Conservation (phyloP, 2,329 filamentous ascomycete species). For the Ophiosphaerella narmari region DNA sequence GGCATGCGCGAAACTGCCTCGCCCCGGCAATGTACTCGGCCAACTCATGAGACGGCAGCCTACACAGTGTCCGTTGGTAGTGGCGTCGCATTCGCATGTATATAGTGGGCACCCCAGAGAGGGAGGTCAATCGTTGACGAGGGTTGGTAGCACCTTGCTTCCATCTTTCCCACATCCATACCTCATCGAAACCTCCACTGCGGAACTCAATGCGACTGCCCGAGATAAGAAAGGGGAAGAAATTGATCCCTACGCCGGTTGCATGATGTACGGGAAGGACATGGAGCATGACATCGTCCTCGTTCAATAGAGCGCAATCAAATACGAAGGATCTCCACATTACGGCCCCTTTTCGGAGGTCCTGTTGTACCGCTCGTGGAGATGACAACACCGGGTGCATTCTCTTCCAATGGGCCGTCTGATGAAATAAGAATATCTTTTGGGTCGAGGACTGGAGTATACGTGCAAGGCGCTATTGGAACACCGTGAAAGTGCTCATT, state of each 20-base stretch:
- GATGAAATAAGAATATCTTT: conserved; percentile 49
- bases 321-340: conserved; percentile 51
- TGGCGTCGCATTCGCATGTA: conserved; percentile 43
- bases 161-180: conserved; percentile 44
- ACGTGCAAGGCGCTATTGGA: conserved; percentile 43
- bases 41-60: conserved; percentile 32
- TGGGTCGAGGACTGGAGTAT: conserved; percentile 33
- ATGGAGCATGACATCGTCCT: conserved; percentile 41
- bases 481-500: conserved; percentile 44
- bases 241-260: conserved; percentile 42
- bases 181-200: conserved; percentile 43
- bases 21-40: conserved; percentile 52
- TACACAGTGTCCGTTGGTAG: conserved; percentile 43
- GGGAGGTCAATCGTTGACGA: conserved; percentile 35
- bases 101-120: conserved; percentile 45
- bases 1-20: conserved; percentile 46
- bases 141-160: conserved; percentile 31
- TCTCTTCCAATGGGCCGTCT: conserved; percentile 47
- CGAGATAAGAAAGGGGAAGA: conserved; percentile 42
- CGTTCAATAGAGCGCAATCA: conserved; percentile 36
- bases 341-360: conserved; percentile 52
- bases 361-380: conserved; percentile 56
- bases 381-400: conserved; percentile 49
- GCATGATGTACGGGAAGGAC: conserved; percentile 45
- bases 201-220: conserved; percentile 43